Evolutionary conservation across 352 stramenopile genomes (phyloP).

Genomic region (Globisporangium mamillatum): DNA sequence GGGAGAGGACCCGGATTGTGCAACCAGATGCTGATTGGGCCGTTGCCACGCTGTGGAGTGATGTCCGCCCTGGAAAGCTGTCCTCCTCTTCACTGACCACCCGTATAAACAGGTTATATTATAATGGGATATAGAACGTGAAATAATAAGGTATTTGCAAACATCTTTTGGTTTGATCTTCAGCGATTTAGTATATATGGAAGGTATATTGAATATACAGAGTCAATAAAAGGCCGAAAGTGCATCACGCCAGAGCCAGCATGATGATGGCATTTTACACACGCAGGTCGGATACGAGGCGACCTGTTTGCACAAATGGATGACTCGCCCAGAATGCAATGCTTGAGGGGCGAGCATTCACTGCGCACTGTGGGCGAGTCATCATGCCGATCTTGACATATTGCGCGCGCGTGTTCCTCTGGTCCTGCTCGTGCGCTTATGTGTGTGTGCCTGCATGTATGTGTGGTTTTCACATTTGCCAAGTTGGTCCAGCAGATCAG

Average conservation of each 20-base stretch:
- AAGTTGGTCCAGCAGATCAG: too few species aligned
- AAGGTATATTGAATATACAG: not conserved
- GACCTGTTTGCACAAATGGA: not conserved
- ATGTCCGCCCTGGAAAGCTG: not conserved
- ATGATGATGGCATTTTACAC: not conserved
- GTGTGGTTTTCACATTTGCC: too few species aligned
- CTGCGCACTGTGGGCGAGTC: not conserved
- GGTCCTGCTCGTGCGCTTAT: not conserved
- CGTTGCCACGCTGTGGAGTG: constrained; percentile 1
- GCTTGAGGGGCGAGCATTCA: too few species aligned
- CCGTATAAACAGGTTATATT: not conserved
- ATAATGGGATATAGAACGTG: too few species aligned
- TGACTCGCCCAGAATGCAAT: not conserved
- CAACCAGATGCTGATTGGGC: not conserved
- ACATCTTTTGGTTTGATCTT: too few species aligned
- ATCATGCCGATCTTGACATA: not conserved
- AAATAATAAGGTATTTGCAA: too few species aligned
- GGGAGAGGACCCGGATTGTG: not conserved
- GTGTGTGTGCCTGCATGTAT: not conserved
- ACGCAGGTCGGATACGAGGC: not conserved
- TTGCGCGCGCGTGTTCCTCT: not conserved
- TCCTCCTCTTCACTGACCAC: not conserved
- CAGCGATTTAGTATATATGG: not conserved
- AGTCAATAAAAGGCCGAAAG: too few species aligned
- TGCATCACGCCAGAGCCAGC: not conserved